phyloP scores from a whole-genome alignment of 805 yeast species.

The Kazachstania africana region DNA sequence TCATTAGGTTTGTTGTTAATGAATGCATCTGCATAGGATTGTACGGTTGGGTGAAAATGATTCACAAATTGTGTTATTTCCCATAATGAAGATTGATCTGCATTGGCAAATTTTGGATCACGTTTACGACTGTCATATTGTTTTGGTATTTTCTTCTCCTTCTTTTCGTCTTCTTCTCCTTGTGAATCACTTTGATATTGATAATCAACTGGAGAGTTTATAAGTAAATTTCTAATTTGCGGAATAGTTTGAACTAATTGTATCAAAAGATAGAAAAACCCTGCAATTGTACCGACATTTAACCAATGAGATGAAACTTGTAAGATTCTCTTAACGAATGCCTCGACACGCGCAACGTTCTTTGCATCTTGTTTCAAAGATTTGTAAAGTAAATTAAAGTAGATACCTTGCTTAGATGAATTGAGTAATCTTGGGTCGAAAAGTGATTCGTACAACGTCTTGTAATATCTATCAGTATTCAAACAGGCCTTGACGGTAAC shows the following conservation, averaged over 20 bases:
- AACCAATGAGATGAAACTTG: slow-evolving; percentile 82
- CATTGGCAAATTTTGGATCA: slow-evolving; percentile 89
- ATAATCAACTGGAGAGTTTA: slow-evolving; percentile 41
- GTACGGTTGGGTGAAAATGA: slow-evolving; percentile 90
- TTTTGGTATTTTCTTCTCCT: slow-evolving; percentile 19
- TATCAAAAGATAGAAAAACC: slow-evolving; percentile 63
- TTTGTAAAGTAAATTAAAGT: slow-evolving; percentile 74
- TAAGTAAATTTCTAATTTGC: slow-evolving; percentile 50
- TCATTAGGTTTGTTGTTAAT: slow-evolving; percentile 35
- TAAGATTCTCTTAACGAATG: slow-evolving; percentile 81
- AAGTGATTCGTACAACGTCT: slow-evolving; percentile 81
- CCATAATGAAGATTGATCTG: slow-evolving; percentile 75
- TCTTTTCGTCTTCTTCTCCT: slow-evolving; percentile 25
- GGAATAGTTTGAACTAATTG: slow-evolving; percentile 58
- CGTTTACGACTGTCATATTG: slow-evolving; percentile 76
- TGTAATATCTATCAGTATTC: slow-evolving; percentile 59
- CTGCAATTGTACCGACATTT: slow-evolving; percentile 78
- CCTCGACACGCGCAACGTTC: slow-evolving; percentile 52
- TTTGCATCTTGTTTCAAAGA: slow-evolving; percentile 62
- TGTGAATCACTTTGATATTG: slow-evolving; percentile 38
- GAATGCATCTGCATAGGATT: slow-evolving; percentile 62
- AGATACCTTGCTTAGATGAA: slow-evolving; percentile 91
- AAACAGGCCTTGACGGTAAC: slow-evolving; percentile 52
- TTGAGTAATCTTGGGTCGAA: slow-evolving; percentile 70
- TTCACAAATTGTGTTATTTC: slow-evolving; percentile 61